Percentiles rank a stretch among this genome's conserved stretches.
Conservation (phyloP, 208 protist species). For the Leishmania tarentolae region DNA sequence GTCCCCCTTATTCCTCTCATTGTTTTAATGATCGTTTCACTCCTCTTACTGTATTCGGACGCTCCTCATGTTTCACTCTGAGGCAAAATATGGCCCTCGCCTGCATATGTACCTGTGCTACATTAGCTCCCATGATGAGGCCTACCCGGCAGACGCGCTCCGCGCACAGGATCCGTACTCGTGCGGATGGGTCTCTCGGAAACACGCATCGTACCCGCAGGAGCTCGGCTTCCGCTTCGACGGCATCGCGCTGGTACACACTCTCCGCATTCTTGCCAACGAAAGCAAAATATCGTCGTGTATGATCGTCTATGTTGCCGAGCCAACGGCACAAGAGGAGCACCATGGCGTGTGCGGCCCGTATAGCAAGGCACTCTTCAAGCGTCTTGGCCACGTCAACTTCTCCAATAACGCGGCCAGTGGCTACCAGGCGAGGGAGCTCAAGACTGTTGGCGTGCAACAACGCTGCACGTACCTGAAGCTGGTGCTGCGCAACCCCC, state of each 20-base stretch:
- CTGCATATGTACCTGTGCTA: constrained; percentile 75
- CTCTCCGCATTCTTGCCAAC: constrained; percentile 79
- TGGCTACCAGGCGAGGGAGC: constrained; percentile 68
- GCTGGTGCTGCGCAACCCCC: constrained; percentile 74
- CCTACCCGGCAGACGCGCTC: constrained; percentile 51
- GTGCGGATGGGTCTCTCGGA: constrained; percentile 85
- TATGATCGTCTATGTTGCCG: constrained; percentile 82
- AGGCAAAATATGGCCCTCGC: constrained; percentile 74
- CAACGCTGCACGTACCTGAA: constrained; percentile 82
- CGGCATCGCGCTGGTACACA: constrained; percentile 72
- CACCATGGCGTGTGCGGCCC: constrained; percentile 49
- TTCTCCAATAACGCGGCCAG: constrained; percentile 69
- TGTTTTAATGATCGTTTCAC: neutral
- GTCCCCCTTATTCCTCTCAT: neutral
- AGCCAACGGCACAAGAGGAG: constrained; percentile 50
- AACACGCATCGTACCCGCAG: constrained; percentile 84
- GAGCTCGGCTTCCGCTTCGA: constrained; percentile 90
- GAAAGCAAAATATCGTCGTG: constrained; percentile 85
- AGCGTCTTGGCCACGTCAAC: constrained; percentile 78
- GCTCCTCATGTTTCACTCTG: constrained; percentile 35
- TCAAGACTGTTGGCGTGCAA: constrained; percentile 88
- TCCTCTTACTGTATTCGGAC: neutral
- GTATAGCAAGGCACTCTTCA: constrained; percentile 62
- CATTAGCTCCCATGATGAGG: constrained; percentile 81
- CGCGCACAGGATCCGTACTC: constrained; percentile 54